Evolutionary conservation across 441 rosid species (phyloP).

Genomic region (Manihot esculenta): DNA sequence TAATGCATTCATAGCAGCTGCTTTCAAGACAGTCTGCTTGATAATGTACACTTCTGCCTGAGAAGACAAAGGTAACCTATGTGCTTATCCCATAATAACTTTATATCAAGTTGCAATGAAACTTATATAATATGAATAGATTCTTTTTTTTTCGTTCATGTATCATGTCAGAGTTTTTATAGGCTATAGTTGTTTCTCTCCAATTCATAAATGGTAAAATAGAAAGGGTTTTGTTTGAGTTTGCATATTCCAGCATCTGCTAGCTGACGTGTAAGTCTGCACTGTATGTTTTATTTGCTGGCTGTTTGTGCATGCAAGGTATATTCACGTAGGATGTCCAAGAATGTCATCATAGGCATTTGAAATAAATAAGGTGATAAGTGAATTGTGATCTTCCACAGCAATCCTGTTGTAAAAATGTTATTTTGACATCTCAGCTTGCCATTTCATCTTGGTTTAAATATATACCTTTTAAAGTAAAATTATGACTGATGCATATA

Average conservation of each 20-base stretch:
- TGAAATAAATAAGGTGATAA: background rate
- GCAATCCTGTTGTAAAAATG: too few relatives aligned
- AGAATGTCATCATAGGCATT: background rate
- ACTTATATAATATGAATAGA: too few relatives aligned
- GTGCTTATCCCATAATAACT: background rate
- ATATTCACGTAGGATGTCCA: background rate
- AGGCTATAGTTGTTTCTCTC: background rate
- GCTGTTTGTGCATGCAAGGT: background rate
- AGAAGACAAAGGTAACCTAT: constrained; percentile 18
- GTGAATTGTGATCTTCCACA: too few relatives aligned
- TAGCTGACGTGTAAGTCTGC: background rate
- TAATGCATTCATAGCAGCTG: constrained; percentile 24
- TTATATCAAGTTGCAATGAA: background rate
- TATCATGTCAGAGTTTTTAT: background rate
- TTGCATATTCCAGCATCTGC: background rate
- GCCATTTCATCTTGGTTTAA: too few relatives aligned
- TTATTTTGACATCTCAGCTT: too few relatives aligned
- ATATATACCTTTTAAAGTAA: too few relatives aligned
- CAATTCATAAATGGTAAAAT: background rate
- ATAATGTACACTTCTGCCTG: constrained; percentile 3
- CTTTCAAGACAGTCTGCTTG: background rate
- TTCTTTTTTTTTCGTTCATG: background rate
- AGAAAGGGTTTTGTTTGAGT: too few relatives aligned
- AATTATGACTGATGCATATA: too few relatives aligned
- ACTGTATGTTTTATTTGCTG: background rate